Evolutionary conservation across 2,329 filamentous ascomycete species (phyloP).

Genomic region (Xylariomycetidae sp.): DNA sequence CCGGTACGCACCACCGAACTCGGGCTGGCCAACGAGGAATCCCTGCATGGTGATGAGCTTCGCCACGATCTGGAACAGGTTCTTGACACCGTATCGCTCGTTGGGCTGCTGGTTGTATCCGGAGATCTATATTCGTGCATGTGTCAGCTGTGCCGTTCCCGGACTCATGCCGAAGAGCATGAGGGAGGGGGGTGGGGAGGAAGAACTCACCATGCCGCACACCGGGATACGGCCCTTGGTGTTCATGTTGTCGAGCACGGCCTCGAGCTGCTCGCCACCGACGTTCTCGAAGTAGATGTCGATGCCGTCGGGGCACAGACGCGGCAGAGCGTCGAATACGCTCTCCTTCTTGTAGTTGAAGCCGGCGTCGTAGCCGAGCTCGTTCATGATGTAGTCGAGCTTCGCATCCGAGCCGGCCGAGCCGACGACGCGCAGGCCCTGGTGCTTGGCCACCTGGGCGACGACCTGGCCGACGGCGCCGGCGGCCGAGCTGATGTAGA

Average conservation of each 20-base stretch:
- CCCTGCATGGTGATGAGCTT: conserved; percentile 71
- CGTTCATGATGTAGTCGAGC: conserved; percentile 62
- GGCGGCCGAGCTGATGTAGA: conserved; percentile 69
- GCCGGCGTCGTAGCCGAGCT: conserved; percentile 64
- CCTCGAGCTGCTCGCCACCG: conserved; percentile 66
- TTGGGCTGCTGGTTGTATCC: conserved; percentile 59
- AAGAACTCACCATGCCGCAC: conserved; percentile 53
- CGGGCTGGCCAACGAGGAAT: conserved; percentile 64
- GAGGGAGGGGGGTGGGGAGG: conserved; percentile 1
- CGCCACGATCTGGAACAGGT: conserved; percentile 56
- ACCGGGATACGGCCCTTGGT: conserved; percentile 56
- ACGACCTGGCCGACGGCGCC: conserved; percentile 72
- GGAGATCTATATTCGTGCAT: conserved; percentile 48
- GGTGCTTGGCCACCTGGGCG: conserved; percentile 69
- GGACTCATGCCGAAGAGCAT: too few relatives aligned
- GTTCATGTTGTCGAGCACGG: conserved; percentile 53
- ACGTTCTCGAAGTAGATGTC: conserved; percentile 83
- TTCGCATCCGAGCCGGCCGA: conserved; percentile 73
- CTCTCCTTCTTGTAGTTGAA: conserved; percentile 81
- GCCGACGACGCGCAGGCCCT: conserved; percentile 67
- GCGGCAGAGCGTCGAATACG: conserved; percentile 54
- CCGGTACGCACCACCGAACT: conserved; percentile 60
- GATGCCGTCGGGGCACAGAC: conserved; percentile 65
- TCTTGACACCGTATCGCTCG: conserved; percentile 60
- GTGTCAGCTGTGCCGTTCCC: not conserved